Evolutionary conservation across 2,329 filamentous ascomycete species (phyloP).

Genomic region (Colletotrichum sp.): DNA sequence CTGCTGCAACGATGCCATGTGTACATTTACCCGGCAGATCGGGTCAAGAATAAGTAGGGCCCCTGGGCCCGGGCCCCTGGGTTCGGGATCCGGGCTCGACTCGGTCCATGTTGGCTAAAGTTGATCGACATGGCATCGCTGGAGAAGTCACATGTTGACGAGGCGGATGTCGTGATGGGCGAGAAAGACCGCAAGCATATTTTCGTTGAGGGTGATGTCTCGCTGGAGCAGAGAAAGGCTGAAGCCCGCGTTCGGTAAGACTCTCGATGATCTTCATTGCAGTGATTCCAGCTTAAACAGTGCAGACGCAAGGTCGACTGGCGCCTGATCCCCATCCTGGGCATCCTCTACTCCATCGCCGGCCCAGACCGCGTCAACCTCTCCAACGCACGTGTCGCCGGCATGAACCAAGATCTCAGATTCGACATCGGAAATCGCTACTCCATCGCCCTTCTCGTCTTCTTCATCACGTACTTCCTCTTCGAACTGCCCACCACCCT

Average conservation of each 20-base stretch:
- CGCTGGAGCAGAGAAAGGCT: neutral
- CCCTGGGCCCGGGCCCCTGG: neutral
- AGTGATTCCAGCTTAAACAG: neutral
- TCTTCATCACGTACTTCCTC: constrained; percentile 23
- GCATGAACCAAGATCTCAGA: constrained; percentile 19
- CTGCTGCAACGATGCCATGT: neutral
- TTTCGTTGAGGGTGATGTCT: neutral
- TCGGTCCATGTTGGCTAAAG: neutral
- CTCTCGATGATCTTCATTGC: neutral
- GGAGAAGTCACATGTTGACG: neutral
- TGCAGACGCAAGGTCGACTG: constrained; percentile 29
- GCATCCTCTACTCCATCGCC: constrained; percentile 20
- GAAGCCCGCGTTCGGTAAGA: neutral
- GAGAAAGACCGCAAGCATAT: neutral
- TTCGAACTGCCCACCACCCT: neutral
- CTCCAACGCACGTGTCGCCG: constrained; percentile 18
- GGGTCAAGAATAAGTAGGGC: neutral
- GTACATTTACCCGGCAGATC: neutral
- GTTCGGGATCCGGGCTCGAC: neutral
- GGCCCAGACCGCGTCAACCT: constrained; percentile 21
- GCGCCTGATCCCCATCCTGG: constrained; percentile 40
- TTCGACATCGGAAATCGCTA: constrained; percentile 18
- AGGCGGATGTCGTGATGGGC: neutral
- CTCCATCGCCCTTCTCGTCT: constrained; percentile 21
- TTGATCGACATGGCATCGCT: neutral